Evolutionary conservation across 352 stramenopile genomes (phyloP), one percentile per base, ranked within the genome.

Genomic region (Aphanomyces euteiches): DNA sequence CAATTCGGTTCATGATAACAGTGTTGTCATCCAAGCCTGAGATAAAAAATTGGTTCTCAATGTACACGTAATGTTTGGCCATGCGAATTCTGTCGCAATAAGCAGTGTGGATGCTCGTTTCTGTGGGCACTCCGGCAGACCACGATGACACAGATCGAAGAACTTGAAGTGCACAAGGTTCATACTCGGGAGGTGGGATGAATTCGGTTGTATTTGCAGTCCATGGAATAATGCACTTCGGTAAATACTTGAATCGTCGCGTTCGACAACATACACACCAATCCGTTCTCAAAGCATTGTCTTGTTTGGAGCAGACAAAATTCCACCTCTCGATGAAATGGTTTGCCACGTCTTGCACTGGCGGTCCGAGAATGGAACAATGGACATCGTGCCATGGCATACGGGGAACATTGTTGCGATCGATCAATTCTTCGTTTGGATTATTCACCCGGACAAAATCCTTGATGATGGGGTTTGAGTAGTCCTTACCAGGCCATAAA

Each of bases 11-110:
- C 65, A 81, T 81, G 64, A 93, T 80, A 36, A 93, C 85, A 19
- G 74, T 75, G 60, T 96, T 95, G 21, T 75, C 74, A 57, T 92
- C 77, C 67, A 92, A 79, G 56, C 90, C 89, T 28, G 83, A 95
- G 69, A 96, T 88, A 69, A 97, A 97, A 67, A 96, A 97, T 74
- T 97, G 89, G 73, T 97, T 97, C 74, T 97, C 92, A 56, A 97
- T 96, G 79, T 97, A 97, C 54, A 97, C 73, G 45, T 81, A 97
- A 68, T 93, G 86, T 39, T 91, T 81, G 3, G 88, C 77, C 54
- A 89, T 87, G 1, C 78, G 73, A 73, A 96, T 96, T 21, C 89
- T 72, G 58, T 95, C 84, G 58, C 92, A 81, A 66, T 95, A 96
- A 17, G 89, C 89, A 48, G 79, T 76, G 48, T 95, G 87, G 69